These are phyloP conservation scores for Daldinia loculata DNA, from an alignment of 495 filamentous ascomycete genomes.

Conservation along the genomic window DNA sequence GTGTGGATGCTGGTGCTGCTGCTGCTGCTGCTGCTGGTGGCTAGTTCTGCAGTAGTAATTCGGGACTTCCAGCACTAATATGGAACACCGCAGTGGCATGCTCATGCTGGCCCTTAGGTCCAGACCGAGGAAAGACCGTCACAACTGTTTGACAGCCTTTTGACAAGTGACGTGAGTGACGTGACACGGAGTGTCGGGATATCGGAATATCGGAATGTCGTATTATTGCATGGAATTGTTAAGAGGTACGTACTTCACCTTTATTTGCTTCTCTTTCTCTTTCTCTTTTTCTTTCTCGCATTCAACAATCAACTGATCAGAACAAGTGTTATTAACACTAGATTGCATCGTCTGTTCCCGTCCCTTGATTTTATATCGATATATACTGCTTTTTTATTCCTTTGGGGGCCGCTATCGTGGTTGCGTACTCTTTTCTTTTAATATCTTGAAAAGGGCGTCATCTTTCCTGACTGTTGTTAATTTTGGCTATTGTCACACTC, in stretches of 20 bases:
- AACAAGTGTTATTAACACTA: neutral
- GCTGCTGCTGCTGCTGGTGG: neutral
- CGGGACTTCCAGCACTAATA: slow-evolving; percentile 28
- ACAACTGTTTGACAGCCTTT: slow-evolving; percentile 29
- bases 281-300: neutral
- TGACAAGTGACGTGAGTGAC: slow-evolving; percentile 12
- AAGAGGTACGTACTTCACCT: slow-evolving; percentile 17
- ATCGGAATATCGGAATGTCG: slow-evolving; percentile 8
- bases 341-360: slow-evolving; percentile 6
- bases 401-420: slow-evolving; percentile 26
- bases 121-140: slow-evolving; percentile 18
- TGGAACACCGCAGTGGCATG: slow-evolving; percentile 28
- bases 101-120: slow-evolving; percentile 31
- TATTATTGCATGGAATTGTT: slow-evolving; percentile 26
- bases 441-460: slow-evolving; percentile 37
- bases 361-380: slow-evolving; percentile 13
- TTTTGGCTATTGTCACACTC: slow-evolving; percentile 24
- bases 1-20: neutral
- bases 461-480: slow-evolving; percentile 36
- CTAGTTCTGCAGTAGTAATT: slow-evolving; percentile 11
- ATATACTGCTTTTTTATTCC: neutral
- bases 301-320: slow-evolving; percentile 9
- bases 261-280: slow-evolving; percentile 2
- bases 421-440: slow-evolving; percentile 36
- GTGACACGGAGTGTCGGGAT: neutral